These are phyloP conservation scores for Oryza glaberrima DNA, from an alignment of 176 grass and related monocot species.

Conservation along the genomic window DNA sequence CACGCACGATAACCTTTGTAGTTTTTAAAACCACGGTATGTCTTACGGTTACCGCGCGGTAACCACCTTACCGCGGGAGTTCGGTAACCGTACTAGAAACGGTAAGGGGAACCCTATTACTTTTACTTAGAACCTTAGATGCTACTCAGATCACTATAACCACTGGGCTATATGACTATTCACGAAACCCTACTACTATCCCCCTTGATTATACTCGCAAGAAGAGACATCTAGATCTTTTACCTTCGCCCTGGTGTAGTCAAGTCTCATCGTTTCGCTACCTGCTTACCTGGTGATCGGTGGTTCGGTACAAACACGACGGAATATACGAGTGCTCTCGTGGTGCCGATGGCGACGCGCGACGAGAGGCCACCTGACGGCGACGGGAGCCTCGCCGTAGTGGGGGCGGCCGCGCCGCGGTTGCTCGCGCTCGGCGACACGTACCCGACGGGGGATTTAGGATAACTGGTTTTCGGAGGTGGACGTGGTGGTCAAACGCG, in stretches of 20 bases:
- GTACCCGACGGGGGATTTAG: neutral
- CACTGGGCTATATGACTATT: too few relatives aligned
- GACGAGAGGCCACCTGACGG: neutral
- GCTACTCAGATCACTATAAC: too few relatives aligned
- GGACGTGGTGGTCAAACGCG: neutral
- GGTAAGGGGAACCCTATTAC: too few relatives aligned
- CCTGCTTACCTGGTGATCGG: conserved; percentile 4
- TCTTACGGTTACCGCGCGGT: too few relatives aligned
- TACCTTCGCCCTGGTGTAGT: neutral
- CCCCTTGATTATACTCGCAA: neutral
- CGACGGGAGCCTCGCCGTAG: neutral
- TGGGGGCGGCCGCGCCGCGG: conserved; percentile 41
- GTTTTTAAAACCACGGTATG: too few relatives aligned
- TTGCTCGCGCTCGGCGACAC: conserved; percentile 29
- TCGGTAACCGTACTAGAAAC: too few relatives aligned
- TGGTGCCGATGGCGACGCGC: conserved; percentile 11
- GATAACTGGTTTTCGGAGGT: neutral
- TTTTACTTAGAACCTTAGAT: too few relatives aligned
- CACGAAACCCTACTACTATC: neutral
- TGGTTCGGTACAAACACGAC: neutral
- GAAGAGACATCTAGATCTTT: too few relatives aligned
- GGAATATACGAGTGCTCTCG: neutral
- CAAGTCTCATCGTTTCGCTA: neutral
- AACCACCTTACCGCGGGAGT: too few relatives aligned
- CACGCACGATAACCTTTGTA: too few relatives aligned